Evolutionary conservation across 2,329 filamentous ascomycete species (phyloP).

Genomic region (Cylindrodendrum hubeiense): DNA sequence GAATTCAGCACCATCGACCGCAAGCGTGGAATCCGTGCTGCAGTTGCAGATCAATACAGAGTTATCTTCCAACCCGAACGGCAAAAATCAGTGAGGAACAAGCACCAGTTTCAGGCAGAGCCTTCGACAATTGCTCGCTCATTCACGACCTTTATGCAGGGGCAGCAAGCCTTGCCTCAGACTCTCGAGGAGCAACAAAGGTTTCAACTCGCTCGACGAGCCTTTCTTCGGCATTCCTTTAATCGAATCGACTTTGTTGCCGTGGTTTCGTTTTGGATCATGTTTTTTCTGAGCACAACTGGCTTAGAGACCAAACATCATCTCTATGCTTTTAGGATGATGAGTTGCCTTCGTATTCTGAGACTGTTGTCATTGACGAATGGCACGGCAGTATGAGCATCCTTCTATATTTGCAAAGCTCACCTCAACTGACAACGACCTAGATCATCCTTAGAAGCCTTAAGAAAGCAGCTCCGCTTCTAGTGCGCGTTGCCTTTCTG

Average conservation of each 20-base stretch:
- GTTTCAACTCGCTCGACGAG: slow-evolving; percentile 86
- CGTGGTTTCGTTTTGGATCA: slow-evolving; percentile 94
- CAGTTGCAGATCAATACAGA: slow-evolving; percentile 80
- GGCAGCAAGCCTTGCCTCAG: slow-evolving; percentile 66
- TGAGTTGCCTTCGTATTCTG: slow-evolving; percentile 93
- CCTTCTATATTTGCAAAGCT: background rate
- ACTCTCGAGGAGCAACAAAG: slow-evolving; percentile 84
- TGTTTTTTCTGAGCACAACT: slow-evolving; percentile 79
- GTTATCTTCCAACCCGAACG: slow-evolving; percentile 86
- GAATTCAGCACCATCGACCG: slow-evolving; percentile 94
- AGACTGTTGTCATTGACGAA: slow-evolving; percentile 92
- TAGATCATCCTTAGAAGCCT: slow-evolving; percentile 93
- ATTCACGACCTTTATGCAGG: slow-evolving; percentile 83
- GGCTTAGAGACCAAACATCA: slow-evolving; percentile 78
- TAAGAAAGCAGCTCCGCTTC: slow-evolving; percentile 92
- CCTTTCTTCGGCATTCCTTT: slow-evolving; percentile 94
- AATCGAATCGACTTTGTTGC: slow-evolving; percentile 96
- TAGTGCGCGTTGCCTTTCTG: slow-evolving; percentile 93
- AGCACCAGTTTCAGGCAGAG: slow-evolving; percentile 58
- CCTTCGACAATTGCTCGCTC: slow-evolving; percentile 79
- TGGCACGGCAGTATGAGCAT: slow-evolving; percentile 81
- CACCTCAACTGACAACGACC: slow-evolving; percentile 22
- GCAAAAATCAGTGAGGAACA: slow-evolving; percentile 73
- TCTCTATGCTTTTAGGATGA: slow-evolving; percentile 93
- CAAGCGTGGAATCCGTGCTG: slow-evolving; percentile 78